phyloP scores from a whole-genome alignment of 2,329 filamentous ascomycete genomes.

The Diaporthe longicolla region DNA sequence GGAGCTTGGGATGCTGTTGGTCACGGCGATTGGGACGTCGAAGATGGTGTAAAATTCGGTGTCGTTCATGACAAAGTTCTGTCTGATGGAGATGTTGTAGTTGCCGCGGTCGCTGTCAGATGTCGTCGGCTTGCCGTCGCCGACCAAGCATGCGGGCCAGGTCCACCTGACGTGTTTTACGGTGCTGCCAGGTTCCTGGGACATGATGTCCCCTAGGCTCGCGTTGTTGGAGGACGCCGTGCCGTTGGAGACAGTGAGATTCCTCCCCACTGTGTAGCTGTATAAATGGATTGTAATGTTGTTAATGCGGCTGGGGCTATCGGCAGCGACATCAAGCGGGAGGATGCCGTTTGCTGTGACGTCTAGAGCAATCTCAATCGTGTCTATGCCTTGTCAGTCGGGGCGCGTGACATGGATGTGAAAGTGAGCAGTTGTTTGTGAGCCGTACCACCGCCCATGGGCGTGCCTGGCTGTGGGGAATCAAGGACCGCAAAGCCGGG shows the following conservation, averaged over 20 bases:
- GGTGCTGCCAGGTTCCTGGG: constrained; percentile 74
- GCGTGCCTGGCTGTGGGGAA: constrained; percentile 75
- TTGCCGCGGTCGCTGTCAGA: constrained; percentile 67
- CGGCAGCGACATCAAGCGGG: constrained; percentile 67
- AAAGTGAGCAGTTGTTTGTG: neutral
- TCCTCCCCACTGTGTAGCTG: too few species aligned
- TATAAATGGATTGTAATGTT: constrained; percentile 79
- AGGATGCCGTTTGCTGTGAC: constrained; percentile 76
- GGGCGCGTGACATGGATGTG: neutral
- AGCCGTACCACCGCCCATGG: constrained; percentile 72
- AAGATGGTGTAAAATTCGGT: constrained; percentile 78
- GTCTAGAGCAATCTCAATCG: constrained; percentile 76
- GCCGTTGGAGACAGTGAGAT: constrained; percentile 76
- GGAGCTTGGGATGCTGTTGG: constrained; percentile 70
- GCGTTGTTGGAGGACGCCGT: constrained; percentile 66
- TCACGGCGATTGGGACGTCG: constrained; percentile 77
- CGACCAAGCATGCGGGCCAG: constrained; percentile 78
- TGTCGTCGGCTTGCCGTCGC: constrained; percentile 64
- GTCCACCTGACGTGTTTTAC: constrained; percentile 82
- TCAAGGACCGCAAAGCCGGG: constrained; percentile 77
- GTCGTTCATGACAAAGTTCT: constrained; percentile 77
- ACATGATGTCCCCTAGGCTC: constrained; percentile 73
- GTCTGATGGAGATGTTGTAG: constrained; percentile 81
- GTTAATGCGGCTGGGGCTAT: constrained; percentile 70
- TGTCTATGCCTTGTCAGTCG: constrained; percentile 57